phyloP scores from a whole-genome alignment of 2,329 filamentous ascomycete species.

The Aspergillus hiratsukae region DNA sequence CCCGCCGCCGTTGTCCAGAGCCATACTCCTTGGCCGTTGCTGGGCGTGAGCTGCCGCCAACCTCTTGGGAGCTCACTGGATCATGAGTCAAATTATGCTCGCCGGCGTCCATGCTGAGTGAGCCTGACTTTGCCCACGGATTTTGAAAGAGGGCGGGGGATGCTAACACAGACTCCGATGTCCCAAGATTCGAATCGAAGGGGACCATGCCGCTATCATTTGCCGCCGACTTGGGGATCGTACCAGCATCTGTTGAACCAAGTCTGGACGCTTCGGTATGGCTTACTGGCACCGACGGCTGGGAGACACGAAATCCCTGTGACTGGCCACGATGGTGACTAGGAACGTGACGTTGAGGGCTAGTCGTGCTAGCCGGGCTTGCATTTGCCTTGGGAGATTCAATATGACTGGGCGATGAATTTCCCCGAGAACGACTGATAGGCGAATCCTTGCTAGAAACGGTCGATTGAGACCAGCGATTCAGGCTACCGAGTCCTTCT shows the following conservation, averaged over 20 bases:
- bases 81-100: conserved; percentile 2
- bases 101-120: background rate
- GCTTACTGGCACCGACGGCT: background rate
- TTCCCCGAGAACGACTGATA: conserved; percentile 19
- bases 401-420: conserved; percentile 17
- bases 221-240: conserved; percentile 1
- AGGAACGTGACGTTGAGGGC: conserved; percentile 3
- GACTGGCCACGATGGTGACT: conserved; percentile 1
- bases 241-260: background rate
- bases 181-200: conserved; percentile 12
- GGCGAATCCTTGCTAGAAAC: conserved; percentile 42
- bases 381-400: conserved; percentile 10
- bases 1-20: conserved; percentile 34
- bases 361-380: conserved; percentile 10
- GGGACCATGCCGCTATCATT: background rate
- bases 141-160: conserved; percentile 10
- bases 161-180: conserved; percentile 13
- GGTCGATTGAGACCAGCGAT: conserved; percentile 58
- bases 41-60: conserved; percentile 23
- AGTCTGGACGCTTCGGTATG: background rate
- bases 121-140: conserved; percentile 5
- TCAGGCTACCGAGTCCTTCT: conserved; percentile 48
- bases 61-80: conserved; percentile 11
- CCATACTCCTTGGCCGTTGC: conserved; percentile 23
- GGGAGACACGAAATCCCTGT: conserved; percentile 1